phyloP scores from a whole-genome alignment of 768 basidiomycete species.

The Mycena crocata region DNA sequence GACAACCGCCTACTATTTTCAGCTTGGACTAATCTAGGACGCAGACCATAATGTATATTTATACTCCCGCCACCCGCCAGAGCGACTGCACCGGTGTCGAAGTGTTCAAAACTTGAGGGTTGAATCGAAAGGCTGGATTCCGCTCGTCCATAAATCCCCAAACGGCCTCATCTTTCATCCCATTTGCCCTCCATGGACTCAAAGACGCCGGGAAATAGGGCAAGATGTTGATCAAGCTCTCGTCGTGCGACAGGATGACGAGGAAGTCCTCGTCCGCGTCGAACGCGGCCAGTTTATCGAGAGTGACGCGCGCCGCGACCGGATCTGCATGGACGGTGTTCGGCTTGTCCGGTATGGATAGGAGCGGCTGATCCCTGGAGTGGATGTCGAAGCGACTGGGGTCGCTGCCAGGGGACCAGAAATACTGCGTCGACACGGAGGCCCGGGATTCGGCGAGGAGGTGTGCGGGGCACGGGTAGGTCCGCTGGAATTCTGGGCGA shows the following conservation, averaged over 20 bases:
- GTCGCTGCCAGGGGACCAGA: background rate
- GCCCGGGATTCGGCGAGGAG: constrained; percentile 21
- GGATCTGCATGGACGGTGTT: background rate
- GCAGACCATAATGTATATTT: too few species aligned
- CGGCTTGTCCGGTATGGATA: background rate
- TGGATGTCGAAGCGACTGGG: background rate
- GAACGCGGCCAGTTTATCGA: background rate
- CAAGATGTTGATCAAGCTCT: background rate
- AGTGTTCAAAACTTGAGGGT: too few species aligned
- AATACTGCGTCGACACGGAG: constrained; percentile 16
- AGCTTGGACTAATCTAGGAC: too few species aligned
- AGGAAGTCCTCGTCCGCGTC: constrained; percentile 4
- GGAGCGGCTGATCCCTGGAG: background rate
- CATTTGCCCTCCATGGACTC: background rate
- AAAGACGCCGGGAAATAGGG: background rate
- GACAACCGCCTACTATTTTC: too few species aligned
- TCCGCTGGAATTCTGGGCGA: constrained; percentile 11
- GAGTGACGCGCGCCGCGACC: background rate
- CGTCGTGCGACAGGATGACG: background rate
- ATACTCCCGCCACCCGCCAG: too few species aligned
- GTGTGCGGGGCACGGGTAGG: constrained; percentile 21
- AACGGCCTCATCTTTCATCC: background rate
- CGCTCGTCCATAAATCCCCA: background rate
- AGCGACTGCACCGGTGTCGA: too few species aligned
- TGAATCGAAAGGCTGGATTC: constrained; percentile 9